Percentiles rank a stretch among this genome's conserved stretches.
Evolutionary conservation across 352 stramenopile genomes (phyloP).

Genomic region (Globisporangium recalcitrans): DNA sequence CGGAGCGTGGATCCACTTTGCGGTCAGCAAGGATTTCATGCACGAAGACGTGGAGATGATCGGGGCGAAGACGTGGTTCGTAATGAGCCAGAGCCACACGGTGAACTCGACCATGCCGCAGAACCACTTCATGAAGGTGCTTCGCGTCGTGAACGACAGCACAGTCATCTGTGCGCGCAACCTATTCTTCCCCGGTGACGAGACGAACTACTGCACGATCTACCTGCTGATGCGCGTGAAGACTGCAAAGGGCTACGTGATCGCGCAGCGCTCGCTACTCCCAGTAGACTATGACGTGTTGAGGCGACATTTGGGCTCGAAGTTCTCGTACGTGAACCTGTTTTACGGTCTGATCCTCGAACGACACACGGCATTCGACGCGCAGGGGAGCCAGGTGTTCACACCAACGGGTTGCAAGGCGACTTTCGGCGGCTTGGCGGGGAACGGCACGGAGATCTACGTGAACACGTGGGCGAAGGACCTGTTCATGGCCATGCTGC

Average conservation of each 20-base stretch:
- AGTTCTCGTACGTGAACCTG: conserved; percentile 20
- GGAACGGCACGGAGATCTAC: conserved; percentile 23
- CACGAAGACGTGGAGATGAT: conserved; percentile 12
- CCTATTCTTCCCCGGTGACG: conserved; percentile 19
- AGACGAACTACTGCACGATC: conserved; percentile 21
- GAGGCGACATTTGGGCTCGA: conserved; percentile 5
- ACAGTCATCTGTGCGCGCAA: conserved; percentile 24
- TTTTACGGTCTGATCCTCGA: conserved; percentile 23
- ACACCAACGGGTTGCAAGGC: conserved; percentile 13
- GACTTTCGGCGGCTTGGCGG: conserved; percentile 21
- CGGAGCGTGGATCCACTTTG: conserved; percentile 18
- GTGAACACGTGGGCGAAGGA: conserved; percentile 21
- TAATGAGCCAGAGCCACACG: conserved; percentile 15
- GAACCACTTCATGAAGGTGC: conserved; percentile 20
- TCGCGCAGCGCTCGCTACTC: conserved; percentile 22
- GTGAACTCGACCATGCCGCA: conserved; percentile 23
- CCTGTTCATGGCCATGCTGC: conserved; percentile 19
- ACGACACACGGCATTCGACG: not conserved
- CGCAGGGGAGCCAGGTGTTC: not conserved
- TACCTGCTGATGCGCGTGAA: conserved; percentile 23
- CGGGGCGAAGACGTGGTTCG: conserved; percentile 14
- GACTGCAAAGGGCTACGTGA: conserved; percentile 15
- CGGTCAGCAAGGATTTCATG: conserved; percentile 20
- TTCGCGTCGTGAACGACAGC: conserved; percentile 19
- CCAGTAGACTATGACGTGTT: conserved; percentile 12